Evolutionary conservation across 1,284 basidiomycete genomes (phyloP).

Genomic region (Rhodofomes roseus): DNA sequence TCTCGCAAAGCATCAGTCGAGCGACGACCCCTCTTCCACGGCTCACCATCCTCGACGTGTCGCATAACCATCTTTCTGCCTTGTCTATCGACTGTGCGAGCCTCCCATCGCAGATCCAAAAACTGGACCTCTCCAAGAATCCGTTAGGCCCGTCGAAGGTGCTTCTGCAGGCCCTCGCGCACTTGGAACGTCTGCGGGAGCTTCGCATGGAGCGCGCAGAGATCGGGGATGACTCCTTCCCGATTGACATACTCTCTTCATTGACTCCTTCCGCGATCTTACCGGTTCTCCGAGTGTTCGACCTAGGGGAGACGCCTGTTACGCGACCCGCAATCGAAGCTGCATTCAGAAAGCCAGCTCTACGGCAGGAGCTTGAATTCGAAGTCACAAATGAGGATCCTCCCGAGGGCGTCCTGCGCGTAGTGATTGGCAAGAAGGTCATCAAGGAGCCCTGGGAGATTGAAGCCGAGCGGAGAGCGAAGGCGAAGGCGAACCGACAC

Average conservation of each 20-base stretch:
- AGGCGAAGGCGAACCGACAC: slow-evolving; percentile 18
- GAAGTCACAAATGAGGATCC: slow-evolving; percentile 51
- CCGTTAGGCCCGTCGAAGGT: slow-evolving; percentile 28
- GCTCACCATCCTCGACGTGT: slow-evolving; percentile 54
- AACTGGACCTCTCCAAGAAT: slow-evolving; percentile 39
- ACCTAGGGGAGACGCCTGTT: slow-evolving; percentile 61
- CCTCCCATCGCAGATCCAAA: slow-evolving; percentile 28
- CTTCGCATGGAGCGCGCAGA: slow-evolving; percentile 52
- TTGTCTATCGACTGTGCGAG: slow-evolving; percentile 45
- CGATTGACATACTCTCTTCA: slow-evolving; percentile 36
- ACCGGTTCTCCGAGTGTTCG: slow-evolving; percentile 49
- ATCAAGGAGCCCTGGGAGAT: slow-evolving; percentile 75
- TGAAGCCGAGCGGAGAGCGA: slow-evolving; percentile 56
- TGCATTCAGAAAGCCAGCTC: slow-evolving; percentile 33
- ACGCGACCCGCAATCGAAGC: slow-evolving; percentile 41
- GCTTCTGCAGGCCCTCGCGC: slow-evolving; percentile 46
- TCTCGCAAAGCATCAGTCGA: slow-evolving; percentile 55
- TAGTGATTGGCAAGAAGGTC: slow-evolving; percentile 67
- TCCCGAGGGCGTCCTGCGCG: slow-evolving; percentile 44
- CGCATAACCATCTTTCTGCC: slow-evolving; percentile 59
- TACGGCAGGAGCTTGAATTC: slow-evolving; percentile 47
- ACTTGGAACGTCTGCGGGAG: slow-evolving; percentile 53
- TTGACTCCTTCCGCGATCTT: slow-evolving; percentile 34
- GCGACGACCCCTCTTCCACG: slow-evolving; percentile 61
- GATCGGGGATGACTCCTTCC: slow-evolving; percentile 57